phyloP scores from a whole-genome alignment of 2,329 filamentous ascomycete species.

The Alternaria sp. region DNA sequence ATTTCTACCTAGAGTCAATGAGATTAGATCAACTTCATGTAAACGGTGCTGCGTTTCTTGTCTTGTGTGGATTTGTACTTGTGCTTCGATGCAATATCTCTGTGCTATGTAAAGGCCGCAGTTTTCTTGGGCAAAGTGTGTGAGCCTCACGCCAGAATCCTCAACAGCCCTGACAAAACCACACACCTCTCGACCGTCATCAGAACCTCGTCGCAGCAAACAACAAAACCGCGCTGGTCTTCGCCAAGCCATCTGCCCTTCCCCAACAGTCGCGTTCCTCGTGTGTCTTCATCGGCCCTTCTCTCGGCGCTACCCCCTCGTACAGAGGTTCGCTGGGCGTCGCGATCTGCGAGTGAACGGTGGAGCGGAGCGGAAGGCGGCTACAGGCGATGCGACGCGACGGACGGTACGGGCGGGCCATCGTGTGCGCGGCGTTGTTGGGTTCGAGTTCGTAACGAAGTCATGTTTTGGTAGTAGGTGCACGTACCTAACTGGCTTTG shows the following conservation, averaged over 20 bases:
- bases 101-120: neutral
- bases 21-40: neutral
- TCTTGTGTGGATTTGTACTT: neutral
- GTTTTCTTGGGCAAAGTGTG: neutral
- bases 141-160: neutral
- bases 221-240: neutral
- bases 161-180: neutral
- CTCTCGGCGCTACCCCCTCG: neutral
- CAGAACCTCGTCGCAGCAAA: neutral
- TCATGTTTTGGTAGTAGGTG: neutral
- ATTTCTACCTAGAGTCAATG: neutral
- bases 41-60: neutral
- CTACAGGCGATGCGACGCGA: neutral
- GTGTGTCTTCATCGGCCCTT: neutral
- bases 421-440: neutral
- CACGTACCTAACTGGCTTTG: neutral
- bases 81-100: neutral
- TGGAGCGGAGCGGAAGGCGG: neutral
- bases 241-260: neutral
- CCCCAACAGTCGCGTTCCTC: neutral
- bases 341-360: neutral
- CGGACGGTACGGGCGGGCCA: neutral
- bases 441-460: neutral
- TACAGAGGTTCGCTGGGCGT: neutral
- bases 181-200: neutral